Evolutionary conservation across 495 filamentous ascomycete species (phyloP).

Genomic region (Talaromyces borbonicus): DNA sequence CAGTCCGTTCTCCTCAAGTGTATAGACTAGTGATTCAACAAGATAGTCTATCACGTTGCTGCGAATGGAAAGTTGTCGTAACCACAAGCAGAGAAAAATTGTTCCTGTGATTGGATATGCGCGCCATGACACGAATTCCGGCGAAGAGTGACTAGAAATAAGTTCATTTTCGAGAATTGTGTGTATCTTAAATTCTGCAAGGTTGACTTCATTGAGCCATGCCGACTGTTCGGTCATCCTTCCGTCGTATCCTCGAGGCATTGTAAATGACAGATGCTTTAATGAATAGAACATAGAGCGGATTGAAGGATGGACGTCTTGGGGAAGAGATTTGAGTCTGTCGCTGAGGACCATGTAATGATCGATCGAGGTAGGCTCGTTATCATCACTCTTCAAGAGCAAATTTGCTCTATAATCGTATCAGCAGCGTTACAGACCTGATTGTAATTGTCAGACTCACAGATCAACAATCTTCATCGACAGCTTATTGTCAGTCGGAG

Average conservation of each 20-base stretch:
- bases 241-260: neutral
- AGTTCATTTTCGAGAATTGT: neutral
- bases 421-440: neutral
- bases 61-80: neutral
- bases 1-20: neutral
- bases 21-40: neutral
- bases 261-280: neutral
- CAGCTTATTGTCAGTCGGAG: neutral
- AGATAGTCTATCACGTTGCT: neutral
- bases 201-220: neutral
- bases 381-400: neutral
- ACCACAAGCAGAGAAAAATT: neutral
- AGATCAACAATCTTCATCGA: neutral
- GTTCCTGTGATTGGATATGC: slow-evolving; percentile 2
- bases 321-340: neutral
- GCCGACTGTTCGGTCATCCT: neutral
- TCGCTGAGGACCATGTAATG: neutral
- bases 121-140: neutral
- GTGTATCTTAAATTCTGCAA: neutral
- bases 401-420: neutral
- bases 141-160: neutral
- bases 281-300: neutral
- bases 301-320: neutral
- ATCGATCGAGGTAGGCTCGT: neutral
- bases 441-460: neutral